Evolutionary conservation across 257 asterid genomes (phyloP).

Genomic region (Fraxinus anomala): DNA sequence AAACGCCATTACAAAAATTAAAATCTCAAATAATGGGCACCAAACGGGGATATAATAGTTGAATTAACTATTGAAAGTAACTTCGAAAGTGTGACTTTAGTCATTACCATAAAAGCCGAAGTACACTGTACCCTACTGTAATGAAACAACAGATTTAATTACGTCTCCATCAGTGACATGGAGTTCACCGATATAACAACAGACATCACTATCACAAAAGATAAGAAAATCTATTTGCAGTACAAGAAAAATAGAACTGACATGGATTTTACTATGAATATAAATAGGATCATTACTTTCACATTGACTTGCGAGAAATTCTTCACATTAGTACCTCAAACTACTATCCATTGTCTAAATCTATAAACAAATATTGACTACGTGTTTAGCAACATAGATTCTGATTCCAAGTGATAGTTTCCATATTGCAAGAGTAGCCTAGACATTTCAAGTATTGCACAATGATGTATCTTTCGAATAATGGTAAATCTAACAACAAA

Average conservation of each 20-base stretch:
- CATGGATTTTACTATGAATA: neutral
- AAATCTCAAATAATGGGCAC: too few species aligned
- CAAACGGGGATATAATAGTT: neutral
- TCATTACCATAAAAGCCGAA: neutral
- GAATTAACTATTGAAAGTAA: neutral
- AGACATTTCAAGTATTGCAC: neutral
- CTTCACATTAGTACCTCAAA: neutral
- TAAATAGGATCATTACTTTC: neutral
- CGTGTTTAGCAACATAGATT: neutral
- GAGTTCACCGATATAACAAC: neutral
- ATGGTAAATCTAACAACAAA: neutral
- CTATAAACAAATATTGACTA: neutral
- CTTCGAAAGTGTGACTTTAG: neutral
- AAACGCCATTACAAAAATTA: too few species aligned
- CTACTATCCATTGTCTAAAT: neutral
- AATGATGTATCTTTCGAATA: neutral
- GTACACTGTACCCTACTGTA: neutral
- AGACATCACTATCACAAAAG: neutral
- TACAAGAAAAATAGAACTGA: neutral
- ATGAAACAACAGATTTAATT: neutral
- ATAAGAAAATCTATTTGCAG: neutral
- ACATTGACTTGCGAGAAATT: neutral
- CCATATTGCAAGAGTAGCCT: neutral
- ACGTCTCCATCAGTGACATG: neutral
- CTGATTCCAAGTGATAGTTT: neutral